These are phyloP conservation scores for Tremella yokohamensis DNA, from an alignment of 768 basidiomycete species.

Conservation along the genomic window DNA sequence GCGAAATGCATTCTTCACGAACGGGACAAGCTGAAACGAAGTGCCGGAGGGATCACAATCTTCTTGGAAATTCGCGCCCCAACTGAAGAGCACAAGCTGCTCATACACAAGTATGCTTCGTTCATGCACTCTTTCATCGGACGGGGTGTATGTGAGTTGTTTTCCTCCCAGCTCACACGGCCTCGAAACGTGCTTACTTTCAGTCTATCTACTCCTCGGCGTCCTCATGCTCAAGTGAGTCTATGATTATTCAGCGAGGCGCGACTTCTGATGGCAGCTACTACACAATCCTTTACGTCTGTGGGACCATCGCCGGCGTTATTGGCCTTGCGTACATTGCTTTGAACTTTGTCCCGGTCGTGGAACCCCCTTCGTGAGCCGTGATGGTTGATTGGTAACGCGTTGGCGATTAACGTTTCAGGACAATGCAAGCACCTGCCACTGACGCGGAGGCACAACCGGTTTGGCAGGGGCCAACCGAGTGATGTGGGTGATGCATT, in stretches of 20 bases:
- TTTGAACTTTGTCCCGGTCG: slow-evolving; percentile 45
- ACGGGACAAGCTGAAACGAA: slow-evolving; percentile 6
- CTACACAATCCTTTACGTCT: slow-evolving; percentile 49
- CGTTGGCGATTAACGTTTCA: slow-evolving; percentile 6
- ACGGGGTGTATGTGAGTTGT: slow-evolving; percentile 49
- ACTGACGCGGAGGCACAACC: slow-evolving; percentile 45
- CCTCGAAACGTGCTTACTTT: slow-evolving; percentile 16
- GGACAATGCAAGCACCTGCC: slow-evolving; percentile 47
- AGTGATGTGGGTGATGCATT: slow-evolving; percentile 12
- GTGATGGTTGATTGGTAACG: neutral
- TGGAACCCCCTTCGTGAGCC: slow-evolving; percentile 50
- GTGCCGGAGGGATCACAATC: slow-evolving; percentile 42
- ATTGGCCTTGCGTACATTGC: slow-evolving; percentile 47
- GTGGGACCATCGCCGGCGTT: slow-evolving; percentile 45
- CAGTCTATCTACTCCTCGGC: slow-evolving; percentile 48
- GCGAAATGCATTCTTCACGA: neutral
- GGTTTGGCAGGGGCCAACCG: slow-evolving; percentile 49
- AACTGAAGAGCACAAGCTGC: slow-evolving; percentile 46
- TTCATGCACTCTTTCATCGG: slow-evolving; percentile 51
- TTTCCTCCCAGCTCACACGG: neutral
- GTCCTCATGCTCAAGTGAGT: slow-evolving; percentile 49
- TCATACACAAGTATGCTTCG: slow-evolving; percentile 49
- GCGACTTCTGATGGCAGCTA: slow-evolving; percentile 31
- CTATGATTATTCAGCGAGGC: neutral
- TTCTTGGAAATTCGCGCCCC: slow-evolving; percentile 47